Evolutionary conservation across 2,329 filamentous ascomycete genomes (phyloP), one percentile per base, ranked within the genome.

Genomic region (Colletotrichum plurivorum): DNA sequence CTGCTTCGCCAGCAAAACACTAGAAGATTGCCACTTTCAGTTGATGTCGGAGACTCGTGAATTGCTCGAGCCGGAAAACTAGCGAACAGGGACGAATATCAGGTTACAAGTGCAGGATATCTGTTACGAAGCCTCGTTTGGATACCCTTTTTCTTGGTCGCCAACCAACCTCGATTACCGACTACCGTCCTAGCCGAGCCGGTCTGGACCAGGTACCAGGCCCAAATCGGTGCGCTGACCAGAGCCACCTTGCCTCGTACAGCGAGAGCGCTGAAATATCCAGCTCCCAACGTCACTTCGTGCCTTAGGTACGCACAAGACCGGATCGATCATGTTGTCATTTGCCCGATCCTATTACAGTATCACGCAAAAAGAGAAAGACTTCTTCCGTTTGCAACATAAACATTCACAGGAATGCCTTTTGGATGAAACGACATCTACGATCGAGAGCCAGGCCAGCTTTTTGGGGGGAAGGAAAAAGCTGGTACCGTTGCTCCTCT

Each of bases 351-450:
- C 25, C 54, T 55, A 54, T 65, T 31, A 46, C 25, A 55, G 55
- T 45, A 39, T 36, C 55, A 36, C 39, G 22, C n/a, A 31, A n/a
- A n/a, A 53, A n/a, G 27, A 22, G 20, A 49, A 49, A 65, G 36
- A 31, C 41, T 45, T 56, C 15, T 49, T 59, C 62, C 59, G 66
- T 55, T 69, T 69, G 66, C 66, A 54, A 66, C 55, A 31, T 15
- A 36, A 69, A 51, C 20, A 41, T 36, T 25, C 18, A 18, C 6
- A n/a, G 36, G 46, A 43, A 36, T 49, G 27, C 8, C 12, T 36
- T 39, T 63, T 49, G n/a, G 22, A 65, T 36, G 66, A 59, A 65
- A 55, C 66, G 62, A 55, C 36, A 13, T 25, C 7, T 36, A 36
- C 31, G 9, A 36, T 18, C 13, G 10, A 46, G 43, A n/a, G 41